Percentiles rank a stretch among this genome's conserved stretches.
These are phyloP conservation scores for Mycena kentingensis DNA, from an alignment of 768 basidiomycete genomes.

Conservation along the genomic window DNA sequence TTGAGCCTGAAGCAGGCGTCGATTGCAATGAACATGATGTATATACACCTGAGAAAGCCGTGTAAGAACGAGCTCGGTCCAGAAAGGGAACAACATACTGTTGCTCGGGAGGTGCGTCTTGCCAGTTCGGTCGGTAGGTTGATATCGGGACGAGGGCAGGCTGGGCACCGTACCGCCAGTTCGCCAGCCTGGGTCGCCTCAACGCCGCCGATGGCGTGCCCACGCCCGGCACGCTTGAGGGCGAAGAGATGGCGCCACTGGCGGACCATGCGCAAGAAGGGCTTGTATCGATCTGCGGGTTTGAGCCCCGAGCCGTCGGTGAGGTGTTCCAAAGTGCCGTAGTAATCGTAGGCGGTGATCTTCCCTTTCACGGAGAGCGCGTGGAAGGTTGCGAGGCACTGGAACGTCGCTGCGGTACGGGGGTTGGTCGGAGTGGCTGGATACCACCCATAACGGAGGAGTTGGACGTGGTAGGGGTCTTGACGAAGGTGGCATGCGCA, in stretches of 20 bases:
- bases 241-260: background rate
- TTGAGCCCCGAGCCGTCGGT: background rate
- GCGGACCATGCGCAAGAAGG: background rate
- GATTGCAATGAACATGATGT: background rate
- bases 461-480: background rate
- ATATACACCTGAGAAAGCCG: background rate
- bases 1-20: background rate
- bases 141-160: constrained; percentile 6
- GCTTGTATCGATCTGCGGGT: background rate
- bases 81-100: background rate
- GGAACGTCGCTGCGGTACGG: background rate
- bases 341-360: background rate
- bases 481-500: constrained; percentile 12
- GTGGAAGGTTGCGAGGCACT: background rate
- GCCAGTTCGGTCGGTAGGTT: constrained; percentile 13
- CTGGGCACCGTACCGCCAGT: constrained; percentile 7
- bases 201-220: background rate
- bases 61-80: no score
- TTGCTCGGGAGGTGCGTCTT: background rate
- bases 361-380: background rate
- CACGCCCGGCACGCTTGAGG: constrained; percentile 9
- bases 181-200: background rate
- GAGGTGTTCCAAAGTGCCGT: background rate
- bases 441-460: background rate
- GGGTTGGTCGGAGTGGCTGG: background rate